These are phyloP conservation scores for Hypoxylon lienhwacheense DNA, from an alignment of 495 filamentous ascomycete genomes.

Conservation along the genomic window DNA sequence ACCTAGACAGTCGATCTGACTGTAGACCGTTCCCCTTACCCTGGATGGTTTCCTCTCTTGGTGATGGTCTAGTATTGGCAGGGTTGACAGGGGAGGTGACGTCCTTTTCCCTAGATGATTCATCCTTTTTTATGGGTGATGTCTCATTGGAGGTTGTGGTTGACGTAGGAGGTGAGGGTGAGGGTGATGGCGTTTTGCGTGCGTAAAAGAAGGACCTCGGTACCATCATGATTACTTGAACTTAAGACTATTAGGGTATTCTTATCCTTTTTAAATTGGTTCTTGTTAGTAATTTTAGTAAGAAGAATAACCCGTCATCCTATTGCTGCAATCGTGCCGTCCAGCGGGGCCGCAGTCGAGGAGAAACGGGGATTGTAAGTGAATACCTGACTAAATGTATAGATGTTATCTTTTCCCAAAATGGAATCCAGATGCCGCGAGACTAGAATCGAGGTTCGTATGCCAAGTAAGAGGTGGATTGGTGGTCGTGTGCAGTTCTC, in stretches of 20 bases:
- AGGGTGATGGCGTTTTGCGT: constrained; percentile 17
- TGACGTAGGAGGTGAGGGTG: constrained; percentile 14
- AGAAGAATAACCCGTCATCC: constrained; percentile 37
- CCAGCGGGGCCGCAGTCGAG: constrained; percentile 14
- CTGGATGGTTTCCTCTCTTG: constrained; percentile 35
- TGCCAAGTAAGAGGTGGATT: constrained; percentile 22
- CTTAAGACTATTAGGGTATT: constrained; percentile 26
- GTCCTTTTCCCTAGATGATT: constrained; percentile 21
- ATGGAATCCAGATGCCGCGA: constrained; percentile 23
- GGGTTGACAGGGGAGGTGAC: constrained; percentile 11
- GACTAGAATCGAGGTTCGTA: constrained; percentile 24
- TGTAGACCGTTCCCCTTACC: constrained; percentile 33
- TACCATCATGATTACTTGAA: constrained; percentile 42
- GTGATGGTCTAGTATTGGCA: constrained; percentile 17
- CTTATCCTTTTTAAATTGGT: constrained; percentile 34
- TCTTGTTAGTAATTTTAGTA: constrained; percentile 41
- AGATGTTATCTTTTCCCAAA: constrained; percentile 15
- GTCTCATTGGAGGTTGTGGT: constrained; percentile 9
- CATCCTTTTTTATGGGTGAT: constrained; percentile 39
- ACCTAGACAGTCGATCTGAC: constrained; percentile 26
- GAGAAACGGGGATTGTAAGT: constrained; percentile 23
- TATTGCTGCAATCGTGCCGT: constrained; percentile 28
- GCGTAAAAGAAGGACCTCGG: constrained; percentile 45
- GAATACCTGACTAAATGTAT: constrained; percentile 4
- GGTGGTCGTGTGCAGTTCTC: constrained; percentile 45